Conservation (phyloP, 164 flowering plant species). For the Annona squamosa region DNA sequence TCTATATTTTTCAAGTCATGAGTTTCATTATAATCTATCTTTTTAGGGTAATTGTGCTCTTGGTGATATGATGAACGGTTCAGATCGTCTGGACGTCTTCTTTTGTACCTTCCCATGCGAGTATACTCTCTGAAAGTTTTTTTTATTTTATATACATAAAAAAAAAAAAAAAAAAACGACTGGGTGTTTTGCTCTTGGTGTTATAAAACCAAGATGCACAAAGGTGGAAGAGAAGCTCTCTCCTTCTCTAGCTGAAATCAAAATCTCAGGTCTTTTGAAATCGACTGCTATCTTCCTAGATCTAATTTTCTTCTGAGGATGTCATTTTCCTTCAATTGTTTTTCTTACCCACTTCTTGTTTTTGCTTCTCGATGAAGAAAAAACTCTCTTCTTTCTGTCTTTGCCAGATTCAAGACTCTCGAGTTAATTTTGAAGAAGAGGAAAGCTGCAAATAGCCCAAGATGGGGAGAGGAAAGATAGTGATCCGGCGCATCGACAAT, state of each 20-base stretch:
- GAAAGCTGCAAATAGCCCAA: conserved; percentile 6
- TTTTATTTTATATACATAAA: too few species aligned
- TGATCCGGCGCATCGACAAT: conserved; percentile 62
- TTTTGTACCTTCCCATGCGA: too few species aligned
- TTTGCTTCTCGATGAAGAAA: background rate
- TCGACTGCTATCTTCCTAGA: background rate
- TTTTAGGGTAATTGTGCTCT: too few species aligned
- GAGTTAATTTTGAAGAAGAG: background rate
- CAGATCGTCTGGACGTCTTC: too few species aligned
- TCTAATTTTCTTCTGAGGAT: background rate
- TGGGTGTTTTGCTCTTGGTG: too few species aligned
- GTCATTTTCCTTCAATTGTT: background rate
- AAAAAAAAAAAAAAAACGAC: too few species aligned
- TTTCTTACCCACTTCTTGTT: background rate
- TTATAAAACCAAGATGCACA: background rate
- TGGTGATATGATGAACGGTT: too few species aligned
- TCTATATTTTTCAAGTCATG: too few species aligned
- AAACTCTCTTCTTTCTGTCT: background rate
- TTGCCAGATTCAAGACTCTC: background rate
- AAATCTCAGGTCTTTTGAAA: background rate
- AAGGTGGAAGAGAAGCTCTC: background rate
- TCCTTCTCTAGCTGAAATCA: background rate
- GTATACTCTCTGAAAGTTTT: too few species aligned
- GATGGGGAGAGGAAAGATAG: conserved; percentile 88
- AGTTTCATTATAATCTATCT: too few species aligned